Evolutionary conservation across 257 asterid species (phyloP), one percentile per base, ranked within the genome.

Genomic region (Gynochthodes officinalis): DNA sequence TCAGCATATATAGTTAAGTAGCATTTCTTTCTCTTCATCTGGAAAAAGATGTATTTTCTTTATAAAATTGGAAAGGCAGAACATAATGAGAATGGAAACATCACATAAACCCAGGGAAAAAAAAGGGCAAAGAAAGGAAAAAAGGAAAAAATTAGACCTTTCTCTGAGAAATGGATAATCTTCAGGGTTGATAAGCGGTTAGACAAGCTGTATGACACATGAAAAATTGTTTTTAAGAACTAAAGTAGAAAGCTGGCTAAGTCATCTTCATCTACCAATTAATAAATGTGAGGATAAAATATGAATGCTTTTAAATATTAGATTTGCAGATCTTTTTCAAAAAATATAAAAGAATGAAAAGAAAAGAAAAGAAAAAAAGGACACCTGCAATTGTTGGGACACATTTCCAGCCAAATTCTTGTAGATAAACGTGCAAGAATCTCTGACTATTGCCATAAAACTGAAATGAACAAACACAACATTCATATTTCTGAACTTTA

Each of bases 381-480:
- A 19, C 68, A 70, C 76, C 67, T 73, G 80, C 59, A 27, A 32
- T 18, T 70, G 69, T 18, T 54, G 76, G 18, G 43, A 63, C 80
- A 54, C 63, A 71, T 74, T 79, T 75, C 46, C 66, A 69, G 75
- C 64, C 74, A 71, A 74, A 74, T 74, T 70, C 76, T 63, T 69
- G 60, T 68, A 55, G 61, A 67, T 62, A 49, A 71, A 63, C 60
- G 75, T 48, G 67, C 19, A 16, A 37, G 53, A 64, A 44, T 43
- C 32, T 75, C 25, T 37, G 43, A 19, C 19, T 37, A 44, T 68
- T 42, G 54, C 12, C 64, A 40, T 62, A 52, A 21, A 62, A 49
- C 67, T 33, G 23, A 44, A 77, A 53, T 18, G 39, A 25, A 8
- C 12, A 57, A 67, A n/a, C 7, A 64, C 19, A 40, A 15, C 7